phyloP scores from a whole-genome alignment of 1,284 basidiomycete species.

The Leccinum pachyderme region DNA sequence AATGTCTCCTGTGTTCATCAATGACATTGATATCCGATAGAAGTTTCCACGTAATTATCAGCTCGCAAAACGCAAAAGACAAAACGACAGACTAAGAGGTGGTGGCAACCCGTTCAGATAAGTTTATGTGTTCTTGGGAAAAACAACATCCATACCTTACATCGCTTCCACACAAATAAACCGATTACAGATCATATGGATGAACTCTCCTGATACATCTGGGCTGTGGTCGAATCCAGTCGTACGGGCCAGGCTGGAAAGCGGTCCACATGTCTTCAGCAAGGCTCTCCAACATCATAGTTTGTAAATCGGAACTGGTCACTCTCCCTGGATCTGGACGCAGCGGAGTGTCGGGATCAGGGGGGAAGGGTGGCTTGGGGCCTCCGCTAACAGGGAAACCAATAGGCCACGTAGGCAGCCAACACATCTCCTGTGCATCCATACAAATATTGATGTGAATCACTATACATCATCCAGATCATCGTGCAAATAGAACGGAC shows the following conservation, averaged over 20 bases:
- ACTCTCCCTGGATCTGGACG: neutral
- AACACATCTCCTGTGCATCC: slow-evolving; percentile 42
- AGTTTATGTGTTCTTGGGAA: neutral
- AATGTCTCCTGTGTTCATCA: too few relatives aligned
- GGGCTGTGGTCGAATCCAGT: slow-evolving; percentile 27
- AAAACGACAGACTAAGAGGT: too few relatives aligned
- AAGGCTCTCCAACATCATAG: neutral
- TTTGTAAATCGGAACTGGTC: neutral
- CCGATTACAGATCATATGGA: slow-evolving; percentile 7
- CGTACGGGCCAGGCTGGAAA: slow-evolving; percentile 5
- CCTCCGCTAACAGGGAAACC: slow-evolving; percentile 6
- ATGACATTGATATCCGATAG: too few relatives aligned
- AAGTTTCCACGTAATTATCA: too few relatives aligned
- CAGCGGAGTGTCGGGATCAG: neutral
- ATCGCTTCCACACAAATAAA: neutral
- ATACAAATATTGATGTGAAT: neutral
- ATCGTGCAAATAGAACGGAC: slow-evolving; percentile 21
- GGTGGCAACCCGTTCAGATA: too few relatives aligned
- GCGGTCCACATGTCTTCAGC: neutral
- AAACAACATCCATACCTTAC: neutral
- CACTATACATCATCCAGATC: neutral
- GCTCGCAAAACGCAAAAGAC: too few relatives aligned
- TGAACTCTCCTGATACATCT: slow-evolving; percentile 19
- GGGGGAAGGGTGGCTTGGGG: neutral
- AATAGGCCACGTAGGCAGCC: slow-evolving; percentile 47